A percentile compares a stretch with the other conserved stretches of the same genome.
phyloP scores from a whole-genome alignment of 805 yeast species.

The Ogataea nitratoaversa region DNA sequence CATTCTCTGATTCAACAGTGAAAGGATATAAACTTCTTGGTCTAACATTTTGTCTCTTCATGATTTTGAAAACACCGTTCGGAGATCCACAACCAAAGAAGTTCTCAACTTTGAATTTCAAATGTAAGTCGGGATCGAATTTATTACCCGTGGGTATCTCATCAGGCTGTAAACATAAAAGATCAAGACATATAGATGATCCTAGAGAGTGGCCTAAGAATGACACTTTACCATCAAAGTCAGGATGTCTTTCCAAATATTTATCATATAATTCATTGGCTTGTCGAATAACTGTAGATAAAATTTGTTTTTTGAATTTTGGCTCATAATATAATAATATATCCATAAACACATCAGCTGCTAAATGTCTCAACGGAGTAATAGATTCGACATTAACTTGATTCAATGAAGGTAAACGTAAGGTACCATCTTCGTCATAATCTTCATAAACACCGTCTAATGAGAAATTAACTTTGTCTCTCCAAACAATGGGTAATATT shows the following conservation, averaged over 20 bases:
- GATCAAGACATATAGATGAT: conserved; percentile 76
- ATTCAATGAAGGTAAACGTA: conserved; percentile 54
- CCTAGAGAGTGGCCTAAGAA: conserved; percentile 91
- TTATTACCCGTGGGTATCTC: conserved; percentile 23
- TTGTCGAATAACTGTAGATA: conserved; percentile 55
- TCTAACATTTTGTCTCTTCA: conserved; percentile 58
- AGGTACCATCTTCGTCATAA: conserved; percentile 34
- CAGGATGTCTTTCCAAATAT: conserved; percentile 62
- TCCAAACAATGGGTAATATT: conserved; percentile 89
- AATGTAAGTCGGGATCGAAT: conserved; percentile 32
- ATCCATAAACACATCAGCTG: conserved; percentile 87
- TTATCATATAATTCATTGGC: conserved; percentile 58
- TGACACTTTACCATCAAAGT: conserved; percentile 76
- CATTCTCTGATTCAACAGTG: conserved; percentile 2
- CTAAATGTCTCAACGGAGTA: conserved; percentile 65
- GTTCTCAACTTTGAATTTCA: conserved; percentile 70
- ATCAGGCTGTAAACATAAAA: conserved; percentile 50
- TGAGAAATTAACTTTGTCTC: conserved; percentile 67
- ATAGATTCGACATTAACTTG: conserved; percentile 78
- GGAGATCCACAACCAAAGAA: conserved; percentile 88
- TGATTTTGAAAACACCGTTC: conserved; percentile 75
- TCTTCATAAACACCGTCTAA: conserved; percentile 39
- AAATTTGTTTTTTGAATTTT: conserved; percentile 55
- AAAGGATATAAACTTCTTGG: conserved; percentile 29
- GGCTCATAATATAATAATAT: conserved; percentile 77